These are phyloP conservation scores for Aegilops longissima DNA, from an alignment of 176 grass and related monocot species.

Conservation along the genomic window DNA sequence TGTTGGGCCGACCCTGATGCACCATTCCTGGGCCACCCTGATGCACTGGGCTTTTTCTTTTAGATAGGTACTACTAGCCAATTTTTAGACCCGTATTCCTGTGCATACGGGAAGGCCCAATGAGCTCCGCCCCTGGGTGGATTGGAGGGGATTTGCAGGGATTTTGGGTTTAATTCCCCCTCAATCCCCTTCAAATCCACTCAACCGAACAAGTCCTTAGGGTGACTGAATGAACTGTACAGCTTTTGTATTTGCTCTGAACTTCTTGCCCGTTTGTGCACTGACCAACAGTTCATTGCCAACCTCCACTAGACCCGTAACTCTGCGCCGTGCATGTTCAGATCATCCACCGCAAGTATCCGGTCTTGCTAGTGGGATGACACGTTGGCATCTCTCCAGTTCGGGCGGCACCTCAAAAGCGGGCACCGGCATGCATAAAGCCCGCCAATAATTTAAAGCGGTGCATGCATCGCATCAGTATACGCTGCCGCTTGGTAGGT, in stretches of 20 bases:
- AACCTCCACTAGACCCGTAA: not conserved
- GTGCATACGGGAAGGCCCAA: too few relatives aligned
- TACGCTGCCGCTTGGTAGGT: not conserved
- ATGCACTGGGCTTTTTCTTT: too few relatives aligned
- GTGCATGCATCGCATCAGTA: not conserved
- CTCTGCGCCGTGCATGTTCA: not conserved
- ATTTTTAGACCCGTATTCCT: too few relatives aligned
- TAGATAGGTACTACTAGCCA: too few relatives aligned
- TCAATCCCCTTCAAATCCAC: too few relatives aligned
- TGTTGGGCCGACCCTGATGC: too few relatives aligned
- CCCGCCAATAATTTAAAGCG: not conserved
- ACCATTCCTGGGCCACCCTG: too few relatives aligned
- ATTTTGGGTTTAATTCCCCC: too few relatives aligned
- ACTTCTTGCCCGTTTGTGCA: not conserved
- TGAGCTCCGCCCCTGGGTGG: too few relatives aligned
- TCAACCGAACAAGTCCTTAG: too few relatives aligned
- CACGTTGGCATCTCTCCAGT: conserved; percentile 3
- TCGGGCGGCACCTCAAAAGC: conserved; percentile 32
- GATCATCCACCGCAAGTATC: not conserved
- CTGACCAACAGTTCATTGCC: not conserved
- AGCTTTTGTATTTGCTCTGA: not conserved
- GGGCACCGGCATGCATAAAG: conserved; percentile 5
- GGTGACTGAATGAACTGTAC: not conserved
- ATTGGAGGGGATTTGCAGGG: too few relatives aligned
- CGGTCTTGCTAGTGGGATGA: not conserved